phyloP scores from a whole-genome alignment of 495 filamentous ascomycete species.

The Rhypophila decipiens region DNA sequence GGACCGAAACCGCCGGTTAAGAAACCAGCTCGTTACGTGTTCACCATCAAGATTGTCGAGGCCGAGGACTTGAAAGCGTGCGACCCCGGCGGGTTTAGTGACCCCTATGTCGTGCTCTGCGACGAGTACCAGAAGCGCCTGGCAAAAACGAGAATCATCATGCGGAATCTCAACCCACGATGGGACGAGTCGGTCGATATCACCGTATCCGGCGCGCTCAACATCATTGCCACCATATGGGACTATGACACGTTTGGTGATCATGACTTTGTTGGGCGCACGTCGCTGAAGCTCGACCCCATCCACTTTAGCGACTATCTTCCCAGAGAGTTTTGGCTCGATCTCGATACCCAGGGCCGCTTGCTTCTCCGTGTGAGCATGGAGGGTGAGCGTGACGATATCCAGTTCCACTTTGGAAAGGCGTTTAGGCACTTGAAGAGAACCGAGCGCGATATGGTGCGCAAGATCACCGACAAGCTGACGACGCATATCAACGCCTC shows the following conservation, averaged over 20 bases:
- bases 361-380: conserved; percentile 88
- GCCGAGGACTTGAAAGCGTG: conserved; percentile 98
- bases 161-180: conserved; percentile 84
- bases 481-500: conserved; percentile 89
- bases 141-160: conserved; percentile 87
- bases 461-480: conserved; percentile 95
- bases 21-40: conserved; percentile 78
- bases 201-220: conserved; percentile 81
- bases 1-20: conserved; percentile 45
- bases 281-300: conserved; percentile 90
- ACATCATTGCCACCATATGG: conserved; percentile 96
- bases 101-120: conserved; percentile 94
- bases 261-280: conserved; percentile 93
- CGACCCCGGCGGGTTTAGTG: conserved; percentile 87
- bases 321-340: conserved; percentile 93
- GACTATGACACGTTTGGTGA: conserved; percentile 97
- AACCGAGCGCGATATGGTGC: conserved; percentile 95
- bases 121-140: conserved; percentile 99
- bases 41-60: conserved; percentile 98
- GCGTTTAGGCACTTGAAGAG: conserved; percentile 91
- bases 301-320: conserved; percentile 92
- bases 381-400: conserved; percentile 97
- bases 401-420: conserved; percentile 98
- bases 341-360: conserved; percentile 91
- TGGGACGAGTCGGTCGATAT: conserved; percentile 99